phyloP scores from a whole-genome alignment of 805 yeast genomes.

The Yarrowia bubula region DNA sequence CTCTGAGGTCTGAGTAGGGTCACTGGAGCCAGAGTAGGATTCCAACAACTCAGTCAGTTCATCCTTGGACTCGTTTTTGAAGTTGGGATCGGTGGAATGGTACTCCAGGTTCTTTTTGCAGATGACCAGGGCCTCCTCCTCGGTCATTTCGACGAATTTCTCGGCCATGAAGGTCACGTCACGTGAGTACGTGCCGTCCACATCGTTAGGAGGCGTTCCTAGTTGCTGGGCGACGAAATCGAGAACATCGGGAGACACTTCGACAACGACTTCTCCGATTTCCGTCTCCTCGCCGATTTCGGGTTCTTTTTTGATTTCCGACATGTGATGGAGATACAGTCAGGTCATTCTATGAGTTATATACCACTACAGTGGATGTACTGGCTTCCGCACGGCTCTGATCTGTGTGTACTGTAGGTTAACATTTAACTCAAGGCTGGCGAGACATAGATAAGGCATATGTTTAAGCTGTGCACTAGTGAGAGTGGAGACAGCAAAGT shows the following conservation, averaged over 20 bases:
- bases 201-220: neutral
- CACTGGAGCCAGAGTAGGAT: too few relatives aligned
- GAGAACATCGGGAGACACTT: neutral
- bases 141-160: neutral
- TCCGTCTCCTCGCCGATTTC: neutral
- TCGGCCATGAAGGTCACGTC: neutral
- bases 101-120: neutral
- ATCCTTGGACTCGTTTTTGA: neutral
- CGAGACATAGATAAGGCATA: too few relatives aligned
- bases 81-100: neutral
- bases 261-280: neutral
- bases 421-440: too few relatives aligned
- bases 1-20: neutral
- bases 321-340: too few relatives aligned
- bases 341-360: too few relatives aligned
- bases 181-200: neutral
- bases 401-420: too few relatives aligned
- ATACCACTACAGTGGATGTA: too few relatives aligned
- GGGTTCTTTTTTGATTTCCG: neutral
- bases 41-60: neutral
- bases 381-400: too few relatives aligned
- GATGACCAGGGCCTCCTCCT: neutral
- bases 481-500: too few relatives aligned
- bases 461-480: too few relatives aligned
- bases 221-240: neutral